Evolutionary conservation across 2,329 filamentous ascomycete genomes (phyloP).

Genomic region (Aspergillus persii): DNA sequence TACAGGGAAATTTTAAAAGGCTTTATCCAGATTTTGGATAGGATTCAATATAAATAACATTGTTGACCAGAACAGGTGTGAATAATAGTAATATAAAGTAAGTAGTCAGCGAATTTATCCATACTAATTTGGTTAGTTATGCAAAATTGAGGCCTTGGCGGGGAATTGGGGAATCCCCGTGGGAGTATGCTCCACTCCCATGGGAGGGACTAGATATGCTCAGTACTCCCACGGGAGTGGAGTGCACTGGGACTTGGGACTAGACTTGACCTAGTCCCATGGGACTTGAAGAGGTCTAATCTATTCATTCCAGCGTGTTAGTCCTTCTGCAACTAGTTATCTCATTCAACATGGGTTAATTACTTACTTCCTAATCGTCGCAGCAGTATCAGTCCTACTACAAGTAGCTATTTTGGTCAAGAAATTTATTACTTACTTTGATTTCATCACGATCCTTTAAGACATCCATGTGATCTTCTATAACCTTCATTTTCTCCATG

Average conservation of each 20-base stretch:
- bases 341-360: no score
- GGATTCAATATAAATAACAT: neutral
- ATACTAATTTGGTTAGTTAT: neutral
- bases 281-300: neutral
- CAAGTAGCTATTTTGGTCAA: no score
- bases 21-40: neutral
- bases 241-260: neutral
- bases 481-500: no score
- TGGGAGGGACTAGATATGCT: neutral
- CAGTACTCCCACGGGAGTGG: neutral
- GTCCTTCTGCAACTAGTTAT: no score
- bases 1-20: neutral
- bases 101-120: neutral
- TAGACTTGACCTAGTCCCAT: neutral
- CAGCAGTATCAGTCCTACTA: no score
- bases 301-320: no score
- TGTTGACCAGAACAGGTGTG: neutral
- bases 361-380: no score
- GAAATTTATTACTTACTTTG: no score
- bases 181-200: neutral
- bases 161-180: neutral
- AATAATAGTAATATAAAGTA: neutral
- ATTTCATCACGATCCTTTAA: no score
- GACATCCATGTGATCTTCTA: no score
- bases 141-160: neutral